Percentiles rank a stretch among this genome's conserved stretches.
phyloP scores from a whole-genome alignment of 1,284 basidiomycete species.

The Meripilus lineatus region DNA sequence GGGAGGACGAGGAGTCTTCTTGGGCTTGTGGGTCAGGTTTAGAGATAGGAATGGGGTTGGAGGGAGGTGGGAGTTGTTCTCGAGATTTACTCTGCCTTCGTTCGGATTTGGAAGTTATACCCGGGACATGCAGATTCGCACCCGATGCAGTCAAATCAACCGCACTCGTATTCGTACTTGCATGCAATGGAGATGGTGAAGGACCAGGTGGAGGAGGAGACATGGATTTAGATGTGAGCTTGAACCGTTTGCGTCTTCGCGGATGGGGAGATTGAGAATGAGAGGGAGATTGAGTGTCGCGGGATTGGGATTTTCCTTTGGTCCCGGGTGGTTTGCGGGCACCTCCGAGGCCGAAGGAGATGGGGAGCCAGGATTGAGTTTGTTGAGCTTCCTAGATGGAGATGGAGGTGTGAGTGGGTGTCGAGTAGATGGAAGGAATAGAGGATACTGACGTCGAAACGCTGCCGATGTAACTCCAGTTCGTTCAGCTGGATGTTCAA shows the following conservation, averaged over 20 bases:
- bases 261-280: slow-evolving; percentile 1
- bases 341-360: too few relatives aligned
- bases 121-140: too few relatives aligned
- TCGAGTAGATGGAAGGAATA: not conserved
- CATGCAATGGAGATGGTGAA: too few relatives aligned
- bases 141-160: too few relatives aligned
- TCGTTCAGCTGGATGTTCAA: slow-evolving; percentile 74
- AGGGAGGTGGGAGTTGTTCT: too few relatives aligned
- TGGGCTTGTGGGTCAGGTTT: too few relatives aligned
- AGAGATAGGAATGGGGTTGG: too few relatives aligned
- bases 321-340: too few relatives aligned
- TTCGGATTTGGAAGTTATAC: too few relatives aligned
- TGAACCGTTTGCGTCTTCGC: slow-evolving; percentile 11
- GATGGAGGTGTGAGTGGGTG: not conserved
- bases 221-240: slow-evolving; percentile 1
- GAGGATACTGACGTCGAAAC: slow-evolving; percentile 52
- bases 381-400: slow-evolving; percentile 11
- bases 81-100: too few relatives aligned
- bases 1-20: too few relatives aligned
- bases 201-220: not conserved
- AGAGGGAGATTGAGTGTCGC: slow-evolving; percentile 3
- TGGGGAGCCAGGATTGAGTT: slow-evolving; percentile 10
- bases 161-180: too few relatives aligned
- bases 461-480: slow-evolving; percentile 63
- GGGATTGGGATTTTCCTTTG: slow-evolving; percentile 8